phyloP scores from a whole-genome alignment of 805 yeast genomes.

The Candida argentea region DNA sequence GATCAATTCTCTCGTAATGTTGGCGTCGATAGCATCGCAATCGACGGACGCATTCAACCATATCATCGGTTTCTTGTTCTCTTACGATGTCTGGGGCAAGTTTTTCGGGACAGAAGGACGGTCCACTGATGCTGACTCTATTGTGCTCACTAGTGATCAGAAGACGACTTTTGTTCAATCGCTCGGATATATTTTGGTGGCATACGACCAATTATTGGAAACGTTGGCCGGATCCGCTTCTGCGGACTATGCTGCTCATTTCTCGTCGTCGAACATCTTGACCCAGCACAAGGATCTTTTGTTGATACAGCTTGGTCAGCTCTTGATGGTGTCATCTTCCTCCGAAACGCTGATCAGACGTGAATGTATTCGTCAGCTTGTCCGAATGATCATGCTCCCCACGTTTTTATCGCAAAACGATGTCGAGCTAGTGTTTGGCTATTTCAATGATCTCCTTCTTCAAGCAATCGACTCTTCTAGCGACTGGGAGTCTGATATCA shows the following conservation, averaged over 20 bases:
- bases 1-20: conserved; percentile 52
- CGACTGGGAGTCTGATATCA: conserved; percentile 32
- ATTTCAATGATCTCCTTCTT: conserved; percentile 48
- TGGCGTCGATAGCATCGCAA: conserved; percentile 45
- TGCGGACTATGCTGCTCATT: conserved; percentile 7
- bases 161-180: conserved; percentile 53
- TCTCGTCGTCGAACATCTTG: conserved; percentile 25
- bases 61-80: conserved; percentile 27
- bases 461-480: conserved; percentile 28
- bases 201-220: conserved; percentile 26
- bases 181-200: conserved; percentile 46
- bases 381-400: conserved; percentile 41
- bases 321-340: conserved; percentile 56
- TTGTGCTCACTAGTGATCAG: conserved; percentile 18
- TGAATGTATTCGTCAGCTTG: conserved; percentile 54
- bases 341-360: conserved; percentile 63
- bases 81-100: conserved; percentile 34
- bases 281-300: conserved; percentile 52
- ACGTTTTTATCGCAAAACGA: conserved; percentile 46
- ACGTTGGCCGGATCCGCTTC: conserved; percentile 12
- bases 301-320: conserved; percentile 55
- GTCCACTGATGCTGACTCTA: not conserved
- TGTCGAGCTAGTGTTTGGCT: conserved; percentile 49
- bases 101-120: conserved; percentile 15
- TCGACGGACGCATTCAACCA: conserved; percentile 36